phyloP scores from a whole-genome alignment of 148 eudicot species.

The Drosera capensis region DNA sequence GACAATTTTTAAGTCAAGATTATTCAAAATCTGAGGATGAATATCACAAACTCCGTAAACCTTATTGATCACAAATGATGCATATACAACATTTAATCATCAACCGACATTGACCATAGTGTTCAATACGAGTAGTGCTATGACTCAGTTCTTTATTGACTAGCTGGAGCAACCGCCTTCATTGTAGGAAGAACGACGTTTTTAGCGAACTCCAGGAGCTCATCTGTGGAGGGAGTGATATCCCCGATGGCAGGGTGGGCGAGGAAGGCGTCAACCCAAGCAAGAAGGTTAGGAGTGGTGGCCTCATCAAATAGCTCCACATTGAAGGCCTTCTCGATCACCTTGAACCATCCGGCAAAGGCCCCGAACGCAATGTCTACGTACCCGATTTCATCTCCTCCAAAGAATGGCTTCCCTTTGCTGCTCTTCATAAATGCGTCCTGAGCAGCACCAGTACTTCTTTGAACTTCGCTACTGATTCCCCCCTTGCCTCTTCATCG shows the following conservation, averaged over 20 bases:
- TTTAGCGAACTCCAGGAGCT: slow-evolving; percentile 27
- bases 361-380: slow-evolving; percentile 35
- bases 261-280: slow-evolving; percentile 25
- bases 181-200: slow-evolving; percentile 12
- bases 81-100: too few species aligned
- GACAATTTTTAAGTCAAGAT: too few species aligned
- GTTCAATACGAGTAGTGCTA: too few species aligned
- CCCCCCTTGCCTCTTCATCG: slow-evolving; percentile 19
- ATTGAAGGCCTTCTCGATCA: slow-evolving; percentile 11
- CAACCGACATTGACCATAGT: too few species aligned
- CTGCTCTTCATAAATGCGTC: slow-evolving; percentile 31
- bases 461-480: slow-evolving; percentile 9
- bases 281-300: slow-evolving; percentile 15
- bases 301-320: slow-evolving; percentile 15
- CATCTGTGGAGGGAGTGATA: slow-evolving; percentile 22
- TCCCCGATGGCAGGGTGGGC: slow-evolving; percentile 25
- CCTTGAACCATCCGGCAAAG: slow-evolving; percentile 24
- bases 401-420: slow-evolving; percentile 39
- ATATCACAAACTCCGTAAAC: too few species aligned
- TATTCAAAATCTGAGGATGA: too few species aligned
- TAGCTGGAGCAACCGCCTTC: slow-evolving; percentile 6
- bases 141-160: neutral
- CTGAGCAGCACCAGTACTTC: slow-evolving; percentile 19
- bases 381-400: slow-evolving; percentile 35
- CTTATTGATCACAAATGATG: too few species aligned